A percentile compares a stretch with the other conserved stretches of the same genome.
Evolutionary conservation across 805 yeast species (phyloP).

Genomic region (Phaffomyces antillensis): DNA sequence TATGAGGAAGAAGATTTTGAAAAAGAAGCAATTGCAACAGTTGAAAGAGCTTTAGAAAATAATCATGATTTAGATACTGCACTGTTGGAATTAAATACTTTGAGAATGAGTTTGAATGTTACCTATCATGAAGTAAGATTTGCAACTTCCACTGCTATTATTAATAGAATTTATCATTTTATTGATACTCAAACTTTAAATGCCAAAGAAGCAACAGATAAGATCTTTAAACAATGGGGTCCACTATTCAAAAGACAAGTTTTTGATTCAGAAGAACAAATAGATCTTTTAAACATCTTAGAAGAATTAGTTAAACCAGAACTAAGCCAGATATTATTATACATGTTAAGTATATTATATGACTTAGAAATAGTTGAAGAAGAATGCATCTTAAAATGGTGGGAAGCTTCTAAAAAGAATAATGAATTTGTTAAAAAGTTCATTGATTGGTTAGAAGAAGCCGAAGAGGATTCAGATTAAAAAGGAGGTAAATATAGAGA

Average conservation of each 20-base stretch:
- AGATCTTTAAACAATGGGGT: slow-evolving; percentile 78
- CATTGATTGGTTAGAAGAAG: slow-evolving; percentile 82
- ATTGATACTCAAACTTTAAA: slow-evolving; percentile 71
- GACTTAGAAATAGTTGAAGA: slow-evolving; percentile 81
- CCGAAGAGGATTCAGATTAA: slow-evolving; percentile 58
- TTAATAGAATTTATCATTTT: slow-evolving; percentile 63
- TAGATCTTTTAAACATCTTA: slow-evolving; percentile 49
- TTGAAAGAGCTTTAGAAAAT: slow-evolving; percentile 84
- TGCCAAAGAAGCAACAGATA: slow-evolving; percentile 66
- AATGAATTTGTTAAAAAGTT: slow-evolving; percentile 56
- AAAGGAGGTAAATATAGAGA: slow-evolving; percentile 25
- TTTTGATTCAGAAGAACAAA: slow-evolving; percentile 70
- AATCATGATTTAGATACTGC: slow-evolving; percentile 94
- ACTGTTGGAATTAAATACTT: slow-evolving; percentile 81
- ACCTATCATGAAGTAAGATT: slow-evolving; percentile 86
- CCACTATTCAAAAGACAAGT: slow-evolving; percentile 77
- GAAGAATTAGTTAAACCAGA: slow-evolving; percentile 36
- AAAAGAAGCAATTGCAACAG: slow-evolving; percentile 88
- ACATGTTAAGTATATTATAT: slow-evolving; percentile 54
- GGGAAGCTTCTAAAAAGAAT: slow-evolving; percentile 43
- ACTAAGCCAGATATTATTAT: slow-evolving; percentile 38
- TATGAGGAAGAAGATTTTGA: slow-evolving; percentile 69
- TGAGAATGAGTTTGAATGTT: slow-evolving; percentile 97
- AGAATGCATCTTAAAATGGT: slow-evolving; percentile 76
- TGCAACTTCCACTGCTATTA: slow-evolving; percentile 70